Conservation (phyloP, 805 yeast species). For the Metschnikowia drakensbergensis region DNA sequence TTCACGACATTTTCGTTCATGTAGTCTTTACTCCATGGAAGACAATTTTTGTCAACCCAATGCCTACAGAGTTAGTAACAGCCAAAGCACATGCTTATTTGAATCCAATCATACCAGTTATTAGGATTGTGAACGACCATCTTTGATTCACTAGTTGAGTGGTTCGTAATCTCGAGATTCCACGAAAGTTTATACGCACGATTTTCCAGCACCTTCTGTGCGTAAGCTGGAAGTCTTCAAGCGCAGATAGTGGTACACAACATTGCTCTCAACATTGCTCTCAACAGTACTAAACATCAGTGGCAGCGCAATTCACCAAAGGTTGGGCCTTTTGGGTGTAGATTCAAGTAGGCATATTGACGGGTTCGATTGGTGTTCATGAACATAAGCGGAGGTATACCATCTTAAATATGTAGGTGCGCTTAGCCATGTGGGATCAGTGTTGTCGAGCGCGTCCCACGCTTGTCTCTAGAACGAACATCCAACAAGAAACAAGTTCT, state of each 20-base stretch:
- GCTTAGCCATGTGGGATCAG: not conserved
- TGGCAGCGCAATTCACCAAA: too few species aligned
- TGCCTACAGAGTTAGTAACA: conserved; percentile 43
- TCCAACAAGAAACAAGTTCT: not conserved
- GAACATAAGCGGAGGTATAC: not conserved
- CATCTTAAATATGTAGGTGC: not conserved
- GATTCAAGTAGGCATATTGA: not conserved
- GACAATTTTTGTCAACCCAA: conserved; percentile 68
- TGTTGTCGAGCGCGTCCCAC: conserved; percentile 2
- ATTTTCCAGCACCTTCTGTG: conserved; percentile 5
- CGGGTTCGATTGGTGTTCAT: too few species aligned
- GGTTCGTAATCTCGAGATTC: not conserved
- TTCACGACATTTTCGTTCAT: conserved; percentile 38
- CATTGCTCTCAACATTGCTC: not conserved
- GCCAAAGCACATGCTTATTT: not conserved
- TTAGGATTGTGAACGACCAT: conserved; percentile 73
- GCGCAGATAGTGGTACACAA: not conserved
- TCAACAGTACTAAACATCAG: not conserved
- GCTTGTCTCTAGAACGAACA: not conserved
- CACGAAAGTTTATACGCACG: not conserved
- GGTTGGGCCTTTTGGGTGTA: too few species aligned
- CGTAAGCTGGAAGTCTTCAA: not conserved
- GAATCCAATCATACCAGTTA: conserved; percentile 48
- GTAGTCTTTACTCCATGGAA: conserved; percentile 59
- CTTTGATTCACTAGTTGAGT: not conserved